Percentiles rank a stretch among this genome's conserved stretches.
Evolutionary conservation across 352 stramenopile species (phyloP).

Genomic region (Pythium aquatile): DNA sequence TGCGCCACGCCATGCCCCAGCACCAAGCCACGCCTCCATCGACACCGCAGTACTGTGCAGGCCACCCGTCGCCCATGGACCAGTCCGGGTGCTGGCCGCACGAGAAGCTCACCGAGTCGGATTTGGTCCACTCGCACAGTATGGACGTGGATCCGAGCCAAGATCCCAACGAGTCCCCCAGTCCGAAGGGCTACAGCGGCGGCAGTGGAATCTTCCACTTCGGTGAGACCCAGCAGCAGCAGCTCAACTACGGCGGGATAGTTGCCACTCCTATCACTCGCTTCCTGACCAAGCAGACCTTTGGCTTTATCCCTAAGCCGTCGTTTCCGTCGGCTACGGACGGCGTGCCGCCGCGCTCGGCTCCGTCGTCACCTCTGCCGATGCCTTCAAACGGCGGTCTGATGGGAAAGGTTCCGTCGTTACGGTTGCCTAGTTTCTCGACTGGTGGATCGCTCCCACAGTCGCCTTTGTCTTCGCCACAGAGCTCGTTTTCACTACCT

Average conservation of each 20-base stretch:
- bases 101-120: conserved; percentile 26
- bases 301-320: conserved; percentile 59
- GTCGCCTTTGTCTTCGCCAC: conserved; percentile 33
- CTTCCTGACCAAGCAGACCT: conserved; percentile 62
- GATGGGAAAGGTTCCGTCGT: conserved; percentile 31
- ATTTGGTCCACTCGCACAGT: conserved; percentile 9
- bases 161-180: conserved; percentile 18
- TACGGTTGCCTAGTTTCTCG: conserved; percentile 48
- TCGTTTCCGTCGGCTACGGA: conserved; percentile 31
- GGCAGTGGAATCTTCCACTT: conserved; percentile 19
- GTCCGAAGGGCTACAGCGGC: conserved; percentile 15
- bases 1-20: conserved; percentile 2
- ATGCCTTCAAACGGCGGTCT: conserved; percentile 3
- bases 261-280: conserved; percentile 30
- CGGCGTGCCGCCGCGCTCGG: conserved; percentile 20
- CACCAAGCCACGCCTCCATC: background rate
- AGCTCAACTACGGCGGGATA: background rate
- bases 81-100: conserved; percentile 15
- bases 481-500: conserved; percentile 34
- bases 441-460: conserved; percentile 2
- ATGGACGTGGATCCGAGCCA: conserved; percentile 27
- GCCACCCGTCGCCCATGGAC: background rate
- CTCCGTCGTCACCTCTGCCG: conserved; percentile 19
- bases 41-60: background rate
- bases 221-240: conserved; percentile 10